Base-by-base conservation (phyloP, 169 alveolate species). In the Plasmodium reichenowi region DNA sequence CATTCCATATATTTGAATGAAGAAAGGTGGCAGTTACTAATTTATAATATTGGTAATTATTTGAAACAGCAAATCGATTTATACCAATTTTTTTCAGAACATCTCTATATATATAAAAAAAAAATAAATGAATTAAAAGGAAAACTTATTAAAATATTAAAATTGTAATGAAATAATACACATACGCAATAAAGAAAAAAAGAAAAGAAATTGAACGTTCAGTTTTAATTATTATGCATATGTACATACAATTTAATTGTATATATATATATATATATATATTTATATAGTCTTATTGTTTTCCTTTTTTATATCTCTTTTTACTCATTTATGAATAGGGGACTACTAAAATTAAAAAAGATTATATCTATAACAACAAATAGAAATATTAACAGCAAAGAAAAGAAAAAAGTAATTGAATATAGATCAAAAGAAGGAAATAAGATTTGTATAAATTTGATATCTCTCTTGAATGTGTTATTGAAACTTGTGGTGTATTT, bases 381-480 rank as follows among this genome's bases (percentile, higher is more conserved):
- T 4, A 24, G 10, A 5, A 76, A 20, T 26, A 17, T 58, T 50
- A 76, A 56, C 43, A 76, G n/a, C n/a, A 76, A 2, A 3, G 66
- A 76, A 26, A 76, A 38, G 17, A 38, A 24, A 12, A 70, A 45
- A 10, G 89, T 64, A 45, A 76, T 32, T 15, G 68, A 63, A 54
- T 43, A 48, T 20, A 26, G 17, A 12, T 29, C 63, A 62, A 63
- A 43, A 12, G 70, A 76, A n/a, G 89, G 89, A 50, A 76, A 76
- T 43, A 76, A 64, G 8, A 76, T 76, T 58, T 76, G 89, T 48
- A 76, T 76, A 38, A 76, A 76, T 26, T 52, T 9, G 0, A 76
- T 76, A 38, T 76, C 75, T 47, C 66, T 76, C 78, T 76, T 76
- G 12, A 76, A 76, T 15, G 89, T 76, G 48, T 63, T 76, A 45